Evolutionary conservation across 768 basidiomycete species (phyloP).

Genomic region (Cubamyces sp.): DNA sequence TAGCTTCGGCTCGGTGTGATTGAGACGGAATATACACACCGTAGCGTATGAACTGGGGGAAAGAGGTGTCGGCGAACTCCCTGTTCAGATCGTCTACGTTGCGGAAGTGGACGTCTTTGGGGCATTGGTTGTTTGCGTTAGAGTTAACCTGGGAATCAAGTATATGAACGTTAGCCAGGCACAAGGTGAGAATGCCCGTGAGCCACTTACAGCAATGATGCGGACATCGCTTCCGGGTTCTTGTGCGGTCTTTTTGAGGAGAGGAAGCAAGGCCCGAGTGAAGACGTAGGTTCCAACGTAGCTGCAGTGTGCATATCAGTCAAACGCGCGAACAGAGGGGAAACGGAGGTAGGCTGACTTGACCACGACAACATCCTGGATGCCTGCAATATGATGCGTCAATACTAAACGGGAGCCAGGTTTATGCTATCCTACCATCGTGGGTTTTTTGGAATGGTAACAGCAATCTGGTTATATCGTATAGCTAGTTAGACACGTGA

Average conservation of each 20-base stretch:
- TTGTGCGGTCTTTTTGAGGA: slow-evolving; percentile 34
- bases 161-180: background rate
- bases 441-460: slow-evolving; percentile 21
- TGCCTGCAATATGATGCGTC: background rate
- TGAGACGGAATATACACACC: background rate
- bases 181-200: too few relatives aligned
- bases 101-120: slow-evolving; percentile 34
- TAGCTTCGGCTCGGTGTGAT: background rate
- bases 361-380: slow-evolving; percentile 37
- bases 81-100: slow-evolving; percentile 39
- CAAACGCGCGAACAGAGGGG: too few relatives aligned
- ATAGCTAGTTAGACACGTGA: background rate
- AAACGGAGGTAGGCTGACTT: slow-evolving; percentile 42
- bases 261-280: slow-evolving; percentile 36
- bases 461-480: slow-evolving; percentile 24
- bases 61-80: slow-evolving; percentile 31
- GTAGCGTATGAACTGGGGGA: slow-evolving; percentile 23
- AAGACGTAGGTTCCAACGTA: slow-evolving; percentile 36
- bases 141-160: slow-evolving; percentile 1
- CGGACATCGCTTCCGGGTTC: slow-evolving; percentile 36
- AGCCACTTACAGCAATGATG: slow-evolving; percentile 33
- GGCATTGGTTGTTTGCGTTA: slow-evolving; percentile 14
- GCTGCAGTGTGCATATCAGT: slow-evolving; percentile 23
- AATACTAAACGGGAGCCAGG: background rate
- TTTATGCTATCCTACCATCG: slow-evolving; percentile 8